Evolutionary conservation across 306 rosid species (phyloP).

Genomic region (Betula pendula): DNA sequence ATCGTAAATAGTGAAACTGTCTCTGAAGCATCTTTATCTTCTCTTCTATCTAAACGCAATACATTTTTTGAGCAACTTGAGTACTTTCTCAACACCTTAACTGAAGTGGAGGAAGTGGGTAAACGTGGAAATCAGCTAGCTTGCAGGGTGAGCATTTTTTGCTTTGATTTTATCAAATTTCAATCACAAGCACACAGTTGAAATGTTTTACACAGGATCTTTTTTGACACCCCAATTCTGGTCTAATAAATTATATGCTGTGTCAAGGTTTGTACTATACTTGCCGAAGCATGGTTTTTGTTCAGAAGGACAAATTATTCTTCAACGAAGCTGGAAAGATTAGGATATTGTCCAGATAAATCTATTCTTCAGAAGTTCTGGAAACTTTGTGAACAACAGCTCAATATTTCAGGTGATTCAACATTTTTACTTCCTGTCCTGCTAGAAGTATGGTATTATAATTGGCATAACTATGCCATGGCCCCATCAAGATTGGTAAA

Average conservation of each 20-base stretch:
- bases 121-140: constrained; percentile 67
- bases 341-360: constrained; percentile 69
- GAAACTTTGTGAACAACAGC: constrained; percentile 79
- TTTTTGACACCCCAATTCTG: constrained; percentile 20
- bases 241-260: constrained; percentile 35
- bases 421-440: background rate
- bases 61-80: constrained; percentile 66
- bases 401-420: constrained; percentile 63
- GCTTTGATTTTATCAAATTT: constrained; percentile 14
- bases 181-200: constrained; percentile 12
- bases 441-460: background rate
- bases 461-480: background rate
- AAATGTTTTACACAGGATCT: constrained; percentile 5
- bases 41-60: constrained; percentile 60
- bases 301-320: constrained; percentile 49
- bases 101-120: constrained; percentile 48
- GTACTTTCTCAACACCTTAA: constrained; percentile 54
- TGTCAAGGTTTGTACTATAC: constrained; percentile 71
- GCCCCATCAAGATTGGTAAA: background rate
- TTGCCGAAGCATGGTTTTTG: constrained; percentile 67
- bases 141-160: constrained; percentile 59
- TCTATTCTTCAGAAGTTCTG: constrained; percentile 62
- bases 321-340: constrained; percentile 61
- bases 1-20: constrained; percentile 50
- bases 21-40: constrained; percentile 58